These are phyloP conservation scores for Lipomyces oligophaga DNA, from an alignment of 805 yeast genomes.

Conservation along the genomic window DNA sequence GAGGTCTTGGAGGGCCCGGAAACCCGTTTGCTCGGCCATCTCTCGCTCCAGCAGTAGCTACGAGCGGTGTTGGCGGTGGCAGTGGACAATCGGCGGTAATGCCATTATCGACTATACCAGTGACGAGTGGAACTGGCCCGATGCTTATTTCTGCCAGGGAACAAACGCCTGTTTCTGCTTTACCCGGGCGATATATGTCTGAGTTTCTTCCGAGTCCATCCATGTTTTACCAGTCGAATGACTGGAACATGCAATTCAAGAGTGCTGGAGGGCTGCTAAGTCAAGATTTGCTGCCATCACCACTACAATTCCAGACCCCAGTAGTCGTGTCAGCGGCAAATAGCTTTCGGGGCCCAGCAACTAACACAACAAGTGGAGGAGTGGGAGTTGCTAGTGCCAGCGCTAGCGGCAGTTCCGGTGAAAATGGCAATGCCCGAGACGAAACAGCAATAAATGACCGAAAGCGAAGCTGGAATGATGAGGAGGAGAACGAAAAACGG, in stretches of 20 bases:
- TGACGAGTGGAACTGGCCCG: too few relatives aligned
- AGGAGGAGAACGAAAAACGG: too few relatives aligned
- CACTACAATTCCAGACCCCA: constrained; percentile 34
- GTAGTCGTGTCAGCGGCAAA: constrained; percentile 29
- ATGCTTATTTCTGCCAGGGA: constrained; percentile 44
- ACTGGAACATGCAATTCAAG: constrained; percentile 22
- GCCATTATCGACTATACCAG: too few relatives aligned
- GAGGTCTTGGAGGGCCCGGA: constrained; percentile 35
- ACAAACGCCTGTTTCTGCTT: constrained; percentile 64
- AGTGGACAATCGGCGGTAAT: background rate
- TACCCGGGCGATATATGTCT: constrained; percentile 66
- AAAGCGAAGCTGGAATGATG: too few relatives aligned
- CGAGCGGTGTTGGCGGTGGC: background rate
- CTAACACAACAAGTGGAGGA: constrained; percentile 3
- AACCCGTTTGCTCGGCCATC: constrained; percentile 35
- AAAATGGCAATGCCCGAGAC: too few relatives aligned
- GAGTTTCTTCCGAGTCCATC: constrained; percentile 80
- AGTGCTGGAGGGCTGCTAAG: constrained; percentile 15
- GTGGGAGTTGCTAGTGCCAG: background rate
- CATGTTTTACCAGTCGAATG: constrained; percentile 51
- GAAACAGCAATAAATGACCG: too few relatives aligned
- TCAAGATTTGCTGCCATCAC: constrained; percentile 33
- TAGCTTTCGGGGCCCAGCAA: constrained; percentile 8
- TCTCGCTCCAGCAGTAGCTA: constrained; percentile 1
- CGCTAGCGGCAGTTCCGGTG: too few relatives aligned